Conservation (phyloP, 768 basidiomycete species). For the Rhizopogon vesiculosus region DNA sequence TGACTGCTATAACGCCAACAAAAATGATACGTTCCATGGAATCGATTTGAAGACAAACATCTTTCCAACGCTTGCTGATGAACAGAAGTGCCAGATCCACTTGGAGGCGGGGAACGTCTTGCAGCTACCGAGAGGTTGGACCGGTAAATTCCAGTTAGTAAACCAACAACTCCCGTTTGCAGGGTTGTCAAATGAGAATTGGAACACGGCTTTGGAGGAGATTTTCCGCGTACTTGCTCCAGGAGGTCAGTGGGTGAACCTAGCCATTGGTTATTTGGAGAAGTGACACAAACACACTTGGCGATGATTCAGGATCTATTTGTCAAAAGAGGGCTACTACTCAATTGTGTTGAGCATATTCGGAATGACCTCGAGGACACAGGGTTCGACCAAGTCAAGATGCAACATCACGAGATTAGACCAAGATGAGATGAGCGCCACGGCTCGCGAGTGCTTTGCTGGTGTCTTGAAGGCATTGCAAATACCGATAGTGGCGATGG, state of each 20-base stretch:
- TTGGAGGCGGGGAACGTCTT: constrained; percentile 20
- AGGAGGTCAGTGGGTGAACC: constrained; percentile 28
- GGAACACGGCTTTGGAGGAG: constrained; percentile 20
- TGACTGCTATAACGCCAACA: constrained; percentile 11
- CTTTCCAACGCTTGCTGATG: constrained; percentile 9
- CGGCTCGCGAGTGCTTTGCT: not conserved
- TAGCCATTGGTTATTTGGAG: constrained; percentile 2
- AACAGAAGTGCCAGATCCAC: constrained; percentile 11
- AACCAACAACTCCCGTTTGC: constrained; percentile 28
- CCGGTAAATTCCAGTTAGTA: constrained; percentile 24
- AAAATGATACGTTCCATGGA: constrained; percentile 17
- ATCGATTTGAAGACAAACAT: constrained; percentile 20
- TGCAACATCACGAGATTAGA: not conserved
- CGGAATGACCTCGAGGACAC: not conserved
- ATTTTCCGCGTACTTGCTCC: constrained; percentile 27
- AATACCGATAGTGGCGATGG: not conserved
- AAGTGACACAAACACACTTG: not conserved
- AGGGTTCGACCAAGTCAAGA: not conserved
- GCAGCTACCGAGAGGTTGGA: constrained; percentile 25
- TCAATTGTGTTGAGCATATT: not conserved
- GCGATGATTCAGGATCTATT: not conserved
- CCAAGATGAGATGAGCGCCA: not conserved
- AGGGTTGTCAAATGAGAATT: constrained; percentile 24
- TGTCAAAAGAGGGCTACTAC: not conserved
- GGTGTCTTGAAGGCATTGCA: not conserved